Percentiles rank a stretch among this genome's conserved stretches.
These are phyloP conservation scores for Patellaria atrata DNA, from an alignment of 495 filamentous ascomycete species.

Conservation along the genomic window DNA sequence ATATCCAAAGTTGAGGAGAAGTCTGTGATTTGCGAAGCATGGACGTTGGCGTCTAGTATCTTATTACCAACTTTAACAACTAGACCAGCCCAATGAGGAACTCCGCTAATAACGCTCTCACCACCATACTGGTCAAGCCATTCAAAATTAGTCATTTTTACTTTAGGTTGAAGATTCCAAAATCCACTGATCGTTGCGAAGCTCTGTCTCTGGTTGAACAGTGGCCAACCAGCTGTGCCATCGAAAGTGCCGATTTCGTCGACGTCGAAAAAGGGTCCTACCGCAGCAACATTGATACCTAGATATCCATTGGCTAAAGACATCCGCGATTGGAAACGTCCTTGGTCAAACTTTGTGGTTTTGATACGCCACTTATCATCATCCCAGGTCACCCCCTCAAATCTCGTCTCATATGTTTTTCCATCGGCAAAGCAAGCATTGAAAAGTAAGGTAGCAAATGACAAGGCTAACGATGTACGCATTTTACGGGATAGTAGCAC, in stretches of 20 bases:
- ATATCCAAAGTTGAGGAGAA: conserved; percentile 52
- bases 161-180: conserved; percentile 47
- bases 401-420: conserved; percentile 15
- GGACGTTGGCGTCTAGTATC: conserved; percentile 46
- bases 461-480: not conserved
- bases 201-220: conserved; percentile 50
- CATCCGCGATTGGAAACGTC: conserved; percentile 47
- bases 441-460: no score
- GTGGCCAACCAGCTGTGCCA: conserved; percentile 56
- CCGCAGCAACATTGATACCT: conserved; percentile 40
- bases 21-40: conserved; percentile 40
- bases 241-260: conserved; percentile 28
- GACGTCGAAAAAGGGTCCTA: conserved; percentile 56
- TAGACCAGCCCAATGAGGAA: conserved; percentile 55
- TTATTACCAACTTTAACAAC: conserved; percentile 42
- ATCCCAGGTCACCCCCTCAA: conserved; percentile 39
- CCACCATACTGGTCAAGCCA: conserved; percentile 60
- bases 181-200: conserved; percentile 67
- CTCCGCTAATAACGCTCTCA: conserved; percentile 58
- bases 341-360: conserved; percentile 40
- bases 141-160: conserved; percentile 51
- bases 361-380: conserved; percentile 46
- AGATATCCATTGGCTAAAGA: conserved; percentile 46
- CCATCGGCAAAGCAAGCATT: conserved; percentile 1
- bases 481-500: no score